A percentile compares a stretch with the other conserved stretches of the same genome.
These are phyloP conservation scores for Candida maris DNA, from an alignment of 805 yeast species.

Conservation along the genomic window DNA sequence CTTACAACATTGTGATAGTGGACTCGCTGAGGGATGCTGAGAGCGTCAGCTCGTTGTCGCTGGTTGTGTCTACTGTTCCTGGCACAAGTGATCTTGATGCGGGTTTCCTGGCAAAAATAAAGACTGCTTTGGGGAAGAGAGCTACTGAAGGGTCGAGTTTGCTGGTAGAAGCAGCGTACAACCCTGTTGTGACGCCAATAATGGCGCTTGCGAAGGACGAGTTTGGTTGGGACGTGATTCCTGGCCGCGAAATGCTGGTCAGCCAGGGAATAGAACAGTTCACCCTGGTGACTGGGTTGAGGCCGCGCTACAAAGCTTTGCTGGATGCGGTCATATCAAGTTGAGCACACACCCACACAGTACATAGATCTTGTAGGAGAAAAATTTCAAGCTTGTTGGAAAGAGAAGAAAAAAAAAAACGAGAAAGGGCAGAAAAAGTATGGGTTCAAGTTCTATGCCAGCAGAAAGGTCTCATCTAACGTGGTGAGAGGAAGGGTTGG, in stretches of 20 bases:
- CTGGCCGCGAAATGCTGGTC: slow-evolving; percentile 89
- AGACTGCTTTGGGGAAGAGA: slow-evolving; percentile 43
- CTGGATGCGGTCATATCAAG: slow-evolving; percentile 51
- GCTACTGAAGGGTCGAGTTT: slow-evolving; percentile 44
- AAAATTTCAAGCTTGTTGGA: not conserved
- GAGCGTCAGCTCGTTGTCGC: slow-evolving; percentile 44
- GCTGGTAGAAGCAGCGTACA: slow-evolving; percentile 90
- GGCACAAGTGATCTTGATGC: slow-evolving; percentile 70
- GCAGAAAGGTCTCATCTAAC: too few species aligned
- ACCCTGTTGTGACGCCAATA: slow-evolving; percentile 81
- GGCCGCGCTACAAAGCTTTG: slow-evolving; percentile 60
- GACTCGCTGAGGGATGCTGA: slow-evolving; percentile 45
- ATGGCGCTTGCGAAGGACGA: slow-evolving; percentile 70
- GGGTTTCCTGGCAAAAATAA: slow-evolving; percentile 44
- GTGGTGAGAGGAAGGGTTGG: too few species aligned
- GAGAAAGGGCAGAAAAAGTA: slow-evolving; percentile 1
- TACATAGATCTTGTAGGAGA: not conserved
- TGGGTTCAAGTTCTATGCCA: not conserved
- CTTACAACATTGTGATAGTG: slow-evolving; percentile 55
- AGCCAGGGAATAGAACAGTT: slow-evolving; percentile 93
- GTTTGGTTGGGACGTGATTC: slow-evolving; percentile 73
- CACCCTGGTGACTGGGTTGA: slow-evolving; percentile 64
- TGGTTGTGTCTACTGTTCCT: slow-evolving; percentile 79
- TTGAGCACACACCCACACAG: too few species aligned
- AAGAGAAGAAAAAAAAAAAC: slow-evolving; percentile 3